Percentiles rank a stretch among this genome's conserved stretches.
Conservation (phyloP, 441 rosid genomes). For the Adansonia rubrostipa region DNA sequence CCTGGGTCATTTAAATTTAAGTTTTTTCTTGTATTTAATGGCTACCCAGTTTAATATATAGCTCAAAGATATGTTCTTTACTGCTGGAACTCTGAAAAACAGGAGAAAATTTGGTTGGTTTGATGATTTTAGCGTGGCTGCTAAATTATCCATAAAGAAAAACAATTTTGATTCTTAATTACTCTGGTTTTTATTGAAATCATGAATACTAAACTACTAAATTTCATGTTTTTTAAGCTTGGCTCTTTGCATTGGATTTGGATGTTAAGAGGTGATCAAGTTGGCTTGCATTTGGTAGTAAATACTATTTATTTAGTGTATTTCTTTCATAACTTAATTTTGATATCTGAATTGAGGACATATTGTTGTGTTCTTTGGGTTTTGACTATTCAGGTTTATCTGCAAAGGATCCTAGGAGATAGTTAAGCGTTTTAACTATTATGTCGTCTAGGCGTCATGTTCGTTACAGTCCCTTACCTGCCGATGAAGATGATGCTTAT, state of each 20-base stretch:
- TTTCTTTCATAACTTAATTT: neutral
- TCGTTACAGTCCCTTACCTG: constrained; percentile 57
- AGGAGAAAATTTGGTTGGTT: neutral
- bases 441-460: constrained; percentile 69
- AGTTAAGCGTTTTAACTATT: constrained; percentile 21
- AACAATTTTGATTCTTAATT: neutral
- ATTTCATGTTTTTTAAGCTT: neutral
- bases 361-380: neutral
- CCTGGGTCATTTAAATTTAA: neutral
- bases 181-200: neutral
- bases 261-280: constrained; percentile 6
- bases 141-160: neutral
- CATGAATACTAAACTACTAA: neutral
- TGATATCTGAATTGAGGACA: neutral
- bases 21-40: neutral
- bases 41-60: constrained; percentile 4
- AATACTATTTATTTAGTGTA: neutral
- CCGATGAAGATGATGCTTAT: constrained; percentile 55
- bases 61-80: neutral
- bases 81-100: neutral
- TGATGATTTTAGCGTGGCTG: constrained; percentile 4
- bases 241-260: neutral
- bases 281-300: neutral
- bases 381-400: constrained; percentile 9
- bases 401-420: constrained; percentile 7